Conservation (phyloP, 2,329 filamentous ascomycete genomes). For the Fusarium nodosum region DNA sequence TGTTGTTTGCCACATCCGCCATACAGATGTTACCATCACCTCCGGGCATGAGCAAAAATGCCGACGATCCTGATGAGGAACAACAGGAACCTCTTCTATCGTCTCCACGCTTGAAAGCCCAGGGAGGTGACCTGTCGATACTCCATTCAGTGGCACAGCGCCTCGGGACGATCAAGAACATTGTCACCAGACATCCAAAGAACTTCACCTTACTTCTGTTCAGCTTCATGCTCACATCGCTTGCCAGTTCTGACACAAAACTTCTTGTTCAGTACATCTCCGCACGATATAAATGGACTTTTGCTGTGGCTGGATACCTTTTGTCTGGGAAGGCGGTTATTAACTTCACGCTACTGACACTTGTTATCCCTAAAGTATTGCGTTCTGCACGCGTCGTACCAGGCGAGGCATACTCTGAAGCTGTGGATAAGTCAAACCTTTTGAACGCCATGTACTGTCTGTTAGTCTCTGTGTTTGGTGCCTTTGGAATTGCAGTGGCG, state of each 20-base stretch:
- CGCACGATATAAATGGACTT: conserved; percentile 62
- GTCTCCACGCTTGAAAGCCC: conserved; percentile 57
- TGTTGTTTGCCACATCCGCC: conserved; percentile 32
- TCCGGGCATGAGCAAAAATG: too few species aligned
- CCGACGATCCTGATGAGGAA: conserved; percentile 47
- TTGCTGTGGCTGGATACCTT: conserved; percentile 63
- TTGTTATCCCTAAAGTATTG: conserved; percentile 58
- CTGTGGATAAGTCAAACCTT: conserved; percentile 40
- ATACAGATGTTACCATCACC: conserved; percentile 35
- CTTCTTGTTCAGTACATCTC: conserved; percentile 66
- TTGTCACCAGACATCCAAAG: conserved; percentile 55
- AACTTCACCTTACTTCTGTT: conserved; percentile 60
- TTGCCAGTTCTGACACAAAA: conserved; percentile 66
- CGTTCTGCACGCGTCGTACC: conserved; percentile 12
- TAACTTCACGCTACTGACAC: conserved; percentile 61
- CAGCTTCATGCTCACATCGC: conserved; percentile 62
- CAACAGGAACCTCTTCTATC: conserved; percentile 57
- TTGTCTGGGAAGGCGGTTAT: conserved; percentile 63
- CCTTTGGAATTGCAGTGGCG: conserved; percentile 59
- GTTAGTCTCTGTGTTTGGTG: conserved; percentile 53
- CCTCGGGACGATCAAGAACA: conserved; percentile 50
- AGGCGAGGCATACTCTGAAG: not conserved
- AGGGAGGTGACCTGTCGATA: conserved; percentile 37
- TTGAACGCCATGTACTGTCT: conserved; percentile 41
- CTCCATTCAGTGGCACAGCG: conserved; percentile 38